These are phyloP conservation scores for Ophiocytium majus DNA, from an alignment of 352 stramenopile genomes.

Conservation along the genomic window DNA sequence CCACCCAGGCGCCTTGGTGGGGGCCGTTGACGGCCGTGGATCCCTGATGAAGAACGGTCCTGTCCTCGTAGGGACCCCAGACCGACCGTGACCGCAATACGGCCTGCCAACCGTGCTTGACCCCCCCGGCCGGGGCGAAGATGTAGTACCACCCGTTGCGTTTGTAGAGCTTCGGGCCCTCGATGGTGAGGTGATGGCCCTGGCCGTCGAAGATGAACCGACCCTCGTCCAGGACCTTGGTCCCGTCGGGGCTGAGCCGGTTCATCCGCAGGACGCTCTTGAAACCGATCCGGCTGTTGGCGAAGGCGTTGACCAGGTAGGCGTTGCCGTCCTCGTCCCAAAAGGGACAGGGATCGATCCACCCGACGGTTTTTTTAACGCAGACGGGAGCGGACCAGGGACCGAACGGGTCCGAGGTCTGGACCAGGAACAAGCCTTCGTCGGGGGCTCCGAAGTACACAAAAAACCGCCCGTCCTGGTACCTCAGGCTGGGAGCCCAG, in stretches of 20 bases:
- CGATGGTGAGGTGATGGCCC: no score
- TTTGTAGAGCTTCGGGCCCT: background rate
- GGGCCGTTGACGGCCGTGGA: background rate
- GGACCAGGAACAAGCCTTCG: background rate
- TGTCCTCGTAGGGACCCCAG: background rate
- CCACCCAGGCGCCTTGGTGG: background rate
- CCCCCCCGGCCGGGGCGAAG: no score
- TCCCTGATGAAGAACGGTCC: background rate
- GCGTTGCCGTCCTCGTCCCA: slow-evolving; percentile 1
- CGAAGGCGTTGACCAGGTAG: background rate
- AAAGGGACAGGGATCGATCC: background rate
- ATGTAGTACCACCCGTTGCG: background rate
- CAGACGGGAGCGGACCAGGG: background rate
- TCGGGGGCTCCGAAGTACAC: slow-evolving; percentile 8
- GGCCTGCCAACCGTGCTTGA: background rate
- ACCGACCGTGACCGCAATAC: background rate
- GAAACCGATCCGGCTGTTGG: background rate
- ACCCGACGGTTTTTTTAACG: background rate
- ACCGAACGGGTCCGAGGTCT: background rate
- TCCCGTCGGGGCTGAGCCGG: background rate
- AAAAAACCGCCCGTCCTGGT: background rate
- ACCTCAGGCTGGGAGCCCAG: background rate
- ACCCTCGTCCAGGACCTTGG: background rate
- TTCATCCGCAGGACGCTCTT: background rate
- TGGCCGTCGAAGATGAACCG: background rate